phyloP scores from a whole-genome alignment of 2,329 filamentous ascomycete genomes.

The Nemania abortiva region DNA sequence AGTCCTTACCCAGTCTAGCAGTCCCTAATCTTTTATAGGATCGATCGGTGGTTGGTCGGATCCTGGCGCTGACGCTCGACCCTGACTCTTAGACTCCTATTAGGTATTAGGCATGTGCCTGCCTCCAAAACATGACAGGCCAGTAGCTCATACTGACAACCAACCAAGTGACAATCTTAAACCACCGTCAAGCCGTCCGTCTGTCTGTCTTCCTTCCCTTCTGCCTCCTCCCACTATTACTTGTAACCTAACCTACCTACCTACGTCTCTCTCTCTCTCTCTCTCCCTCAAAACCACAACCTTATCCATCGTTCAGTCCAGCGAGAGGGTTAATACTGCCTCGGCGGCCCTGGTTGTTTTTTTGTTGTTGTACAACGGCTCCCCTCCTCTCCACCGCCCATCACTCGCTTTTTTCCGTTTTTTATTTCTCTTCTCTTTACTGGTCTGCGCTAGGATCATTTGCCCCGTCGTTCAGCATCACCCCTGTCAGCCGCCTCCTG shows the following conservation, averaged over 20 bases:
- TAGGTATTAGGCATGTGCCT: not conserved
- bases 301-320: conserved; percentile 21
- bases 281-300: conserved; percentile 8
- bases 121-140: conserved; percentile 6
- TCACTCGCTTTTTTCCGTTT: conserved; percentile 23
- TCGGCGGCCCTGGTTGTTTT: conserved; percentile 18
- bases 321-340: conserved; percentile 14
- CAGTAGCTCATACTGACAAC: not conserved
- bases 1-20: conserved; percentile 18
- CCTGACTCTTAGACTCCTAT: conserved; percentile 18
- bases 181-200: not conserved
- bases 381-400: conserved; percentile 9
- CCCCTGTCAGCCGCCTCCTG: conserved; percentile 41
- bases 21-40: conserved; percentile 5
- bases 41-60: conserved; percentile 27
- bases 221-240: no score
- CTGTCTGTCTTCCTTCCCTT: conserved; percentile 1
- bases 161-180: conserved; percentile 30
- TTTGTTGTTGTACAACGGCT: conserved; percentile 21
- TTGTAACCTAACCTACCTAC: not conserved
- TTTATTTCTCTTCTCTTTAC: conserved; percentile 19
- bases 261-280: conserved; percentile 1
- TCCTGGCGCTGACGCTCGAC: conserved; percentile 2
- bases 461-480: conserved; percentile 28
- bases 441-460: conserved; percentile 25